Conservation (phyloP, 768 basidiomycete species). For the Amanita inopinata region DNA sequence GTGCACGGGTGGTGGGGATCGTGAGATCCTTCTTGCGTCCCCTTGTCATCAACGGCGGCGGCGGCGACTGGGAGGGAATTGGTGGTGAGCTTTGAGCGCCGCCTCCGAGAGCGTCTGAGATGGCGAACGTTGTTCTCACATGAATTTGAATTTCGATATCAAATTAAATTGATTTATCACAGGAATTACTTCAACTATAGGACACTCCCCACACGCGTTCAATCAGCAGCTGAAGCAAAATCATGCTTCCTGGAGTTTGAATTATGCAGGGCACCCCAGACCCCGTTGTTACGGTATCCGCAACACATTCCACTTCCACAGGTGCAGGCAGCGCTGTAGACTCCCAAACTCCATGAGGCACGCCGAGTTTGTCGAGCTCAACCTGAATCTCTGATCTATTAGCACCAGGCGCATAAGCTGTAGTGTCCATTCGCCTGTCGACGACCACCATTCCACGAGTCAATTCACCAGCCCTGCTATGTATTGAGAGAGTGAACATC, state of each 20-base stretch:
- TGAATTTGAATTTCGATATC: conserved; percentile 12
- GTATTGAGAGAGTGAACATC: background rate
- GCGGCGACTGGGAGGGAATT: conserved; percentile 5
- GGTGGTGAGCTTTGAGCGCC: too few relatives aligned
- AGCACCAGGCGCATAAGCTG: conserved; percentile 54
- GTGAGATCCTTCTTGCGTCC: conserved; percentile 58
- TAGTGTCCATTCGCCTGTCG: conserved; percentile 59
- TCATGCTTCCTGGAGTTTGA: conserved; percentile 55
- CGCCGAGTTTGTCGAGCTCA: conserved; percentile 29
- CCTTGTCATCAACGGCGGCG: conserved; percentile 36
- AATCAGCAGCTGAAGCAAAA: conserved; percentile 37
- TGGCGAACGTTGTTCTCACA: too few relatives aligned
- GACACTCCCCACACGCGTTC: conserved; percentile 46
- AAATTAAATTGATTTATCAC: conserved; percentile 16
- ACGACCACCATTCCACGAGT: conserved; percentile 85
- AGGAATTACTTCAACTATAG: background rate
- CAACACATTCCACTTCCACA: conserved; percentile 34
- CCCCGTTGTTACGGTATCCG: conserved; percentile 11
- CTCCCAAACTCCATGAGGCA: conserved; percentile 30
- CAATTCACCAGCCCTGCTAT: conserved; percentile 66
- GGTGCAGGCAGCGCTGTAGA: conserved; percentile 45
- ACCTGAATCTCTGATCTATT: conserved; percentile 59
- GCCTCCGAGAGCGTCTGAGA: too few relatives aligned
- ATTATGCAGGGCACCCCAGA: conserved; percentile 38
- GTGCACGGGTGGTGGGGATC: conserved; percentile 46